A percentile compares a stretch with the other conserved stretches of the same genome.
These are phyloP conservation scores for Cystobasidium pallidum DNA, from an alignment of 1,284 basidiomycete species.

Conservation along the genomic window DNA sequence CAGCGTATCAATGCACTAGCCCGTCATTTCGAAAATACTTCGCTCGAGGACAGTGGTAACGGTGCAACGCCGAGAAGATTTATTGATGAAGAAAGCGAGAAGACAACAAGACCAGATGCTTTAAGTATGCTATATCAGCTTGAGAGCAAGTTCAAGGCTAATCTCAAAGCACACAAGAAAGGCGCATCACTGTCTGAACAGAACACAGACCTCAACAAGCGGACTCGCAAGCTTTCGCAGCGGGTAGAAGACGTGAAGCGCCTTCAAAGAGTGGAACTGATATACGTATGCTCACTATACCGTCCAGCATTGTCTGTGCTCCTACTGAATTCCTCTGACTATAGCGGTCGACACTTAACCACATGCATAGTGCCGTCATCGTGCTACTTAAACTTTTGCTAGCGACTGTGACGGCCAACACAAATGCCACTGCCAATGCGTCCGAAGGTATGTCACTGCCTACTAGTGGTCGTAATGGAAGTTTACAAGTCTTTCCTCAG, in stretches of 20 bases:
- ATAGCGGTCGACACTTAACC: conserved; percentile 70
- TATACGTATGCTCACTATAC: conserved; percentile 68
- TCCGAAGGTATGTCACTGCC: conserved; percentile 35
- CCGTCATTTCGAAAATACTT: conserved; percentile 43
- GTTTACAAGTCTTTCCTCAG: conserved; percentile 44
- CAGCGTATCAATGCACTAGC: conserved; percentile 36
- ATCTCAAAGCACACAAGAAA: conserved; percentile 56
- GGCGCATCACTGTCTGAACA: conserved; percentile 12
- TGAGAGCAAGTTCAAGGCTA: conserved; percentile 63
- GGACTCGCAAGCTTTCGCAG: conserved; percentile 69
- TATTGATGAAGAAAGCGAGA: no score
- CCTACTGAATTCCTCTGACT: background rate
- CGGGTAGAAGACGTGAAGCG: conserved; percentile 76
- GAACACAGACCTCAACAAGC: conserved; percentile 55
- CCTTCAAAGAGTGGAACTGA: conserved; percentile 80
- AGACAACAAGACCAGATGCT: conserved; percentile 46
- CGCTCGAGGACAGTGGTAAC: conserved; percentile 51
- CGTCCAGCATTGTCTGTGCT: background rate
- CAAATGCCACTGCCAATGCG: conserved; percentile 43
- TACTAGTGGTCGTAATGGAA: background rate
- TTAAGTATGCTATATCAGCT: conserved; percentile 62
- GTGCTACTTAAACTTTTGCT: conserved; percentile 84
- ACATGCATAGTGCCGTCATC: conserved; percentile 81
- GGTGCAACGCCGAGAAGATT: background rate
- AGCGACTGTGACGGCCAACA: conserved; percentile 77